Percentiles rank a stretch among this genome's conserved stretches.
Evolutionary conservation across 805 yeast genomes (phyloP).

Genomic region (Myxozyma lipomycoides): DNA sequence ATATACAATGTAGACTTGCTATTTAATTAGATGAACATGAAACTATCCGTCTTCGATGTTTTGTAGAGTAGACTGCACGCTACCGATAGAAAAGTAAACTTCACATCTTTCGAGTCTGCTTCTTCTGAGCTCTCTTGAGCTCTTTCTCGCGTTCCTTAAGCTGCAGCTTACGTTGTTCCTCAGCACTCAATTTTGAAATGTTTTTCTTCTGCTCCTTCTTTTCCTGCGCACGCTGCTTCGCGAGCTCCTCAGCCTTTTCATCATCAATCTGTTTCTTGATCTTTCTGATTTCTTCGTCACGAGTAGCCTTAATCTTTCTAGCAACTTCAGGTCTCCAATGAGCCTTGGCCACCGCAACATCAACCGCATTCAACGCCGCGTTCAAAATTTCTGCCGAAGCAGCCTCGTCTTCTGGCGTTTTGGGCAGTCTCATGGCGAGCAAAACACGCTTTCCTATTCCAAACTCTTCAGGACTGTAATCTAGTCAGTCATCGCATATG

Average conservation of each 20-base stretch:
- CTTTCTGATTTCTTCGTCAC: constrained; percentile 69
- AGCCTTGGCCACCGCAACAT: constrained; percentile 50
- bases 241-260: constrained; percentile 55
- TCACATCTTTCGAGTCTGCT: constrained; percentile 44
- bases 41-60: too few relatives aligned
- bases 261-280: constrained; percentile 66
- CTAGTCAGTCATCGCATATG: too few relatives aligned
- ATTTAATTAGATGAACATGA: too few relatives aligned
- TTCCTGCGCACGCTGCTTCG: constrained; percentile 62
- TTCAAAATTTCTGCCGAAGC: constrained; percentile 49
- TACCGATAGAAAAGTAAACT: too few relatives aligned
- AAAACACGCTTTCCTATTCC: constrained; percentile 49
- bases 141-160: constrained; percentile 77
- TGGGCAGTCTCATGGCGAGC: constrained; percentile 52
- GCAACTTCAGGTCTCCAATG: constrained; percentile 69
- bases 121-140: constrained; percentile 62
- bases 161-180: constrained; percentile 73
- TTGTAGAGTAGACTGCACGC: too few relatives aligned
- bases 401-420: constrained; percentile 47
- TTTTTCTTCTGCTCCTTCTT: constrained; percentile 44
- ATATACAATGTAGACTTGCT: too few relatives aligned
- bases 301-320: constrained; percentile 70
- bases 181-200: constrained; percentile 56
- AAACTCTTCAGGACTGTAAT: constrained; percentile 45
- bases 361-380: constrained; percentile 58